Base-by-base conservation (phyloP, 2,329 filamentous ascomycete genomes). In the Macrophomina phaseolina region DNA sequence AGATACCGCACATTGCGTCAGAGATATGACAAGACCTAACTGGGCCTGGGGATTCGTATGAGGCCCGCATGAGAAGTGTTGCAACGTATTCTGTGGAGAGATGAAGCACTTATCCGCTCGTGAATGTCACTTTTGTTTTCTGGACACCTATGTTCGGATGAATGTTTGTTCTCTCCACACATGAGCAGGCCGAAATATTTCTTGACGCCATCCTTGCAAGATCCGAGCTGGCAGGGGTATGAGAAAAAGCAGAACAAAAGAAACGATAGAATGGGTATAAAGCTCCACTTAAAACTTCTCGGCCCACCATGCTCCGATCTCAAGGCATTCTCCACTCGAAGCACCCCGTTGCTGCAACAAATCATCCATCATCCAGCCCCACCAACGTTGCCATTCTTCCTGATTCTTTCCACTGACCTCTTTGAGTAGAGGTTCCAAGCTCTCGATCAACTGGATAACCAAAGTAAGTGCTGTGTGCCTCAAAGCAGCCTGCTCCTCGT, bases 321-420 rank as follows among this genome's bases (percentile, higher is more conserved):
- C 87, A 23, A 97, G 81, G 78, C 93, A 97, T 78, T 97, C 94
- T 56, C 94, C 93, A 82, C 89, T 93, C 56, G 87, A 89, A 18
- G 91, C 90, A 23, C 92, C 91, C 65, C 89, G 89, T 68, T 94
- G 90, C 76, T 90, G 89, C 74, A 97, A 85, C 73, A 97, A 79
- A 78, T 95, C 91, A 55, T 87, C 87, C 85, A 93, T 94, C 90
- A 97, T 92, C 78, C 90, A 92, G 48, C 90, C 89, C 80, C 91
- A 88, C 94, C 94, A 97, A 49, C 88, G 84, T 77, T 96, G 91
- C 93, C 93, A 97, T 80, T 97, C 94, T 71, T 97, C 93, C 74
- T 91, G 88, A 73, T 90, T 92, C 83, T 97, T 97, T 14, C 90
- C 91, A 74, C 91, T 96, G 53, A 89, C 88, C 73, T 97, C 91